Evolutionary conservation across 305 asterid species (phyloP).

Genomic region (Fraxinus sp.): DNA sequence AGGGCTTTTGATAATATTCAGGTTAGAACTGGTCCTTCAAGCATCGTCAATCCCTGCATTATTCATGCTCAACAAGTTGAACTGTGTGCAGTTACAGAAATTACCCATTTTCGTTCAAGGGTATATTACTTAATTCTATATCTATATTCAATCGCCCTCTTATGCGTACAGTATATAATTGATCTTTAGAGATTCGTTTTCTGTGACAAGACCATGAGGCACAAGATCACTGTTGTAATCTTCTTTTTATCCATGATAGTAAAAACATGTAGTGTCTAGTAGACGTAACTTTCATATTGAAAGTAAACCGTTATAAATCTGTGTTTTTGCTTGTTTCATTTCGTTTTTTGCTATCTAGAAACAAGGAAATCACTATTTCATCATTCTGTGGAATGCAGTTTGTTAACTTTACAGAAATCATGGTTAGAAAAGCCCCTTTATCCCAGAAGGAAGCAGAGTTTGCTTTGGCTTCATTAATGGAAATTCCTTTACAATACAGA

Average conservation of each 20-base stretch:
- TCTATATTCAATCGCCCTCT: background rate
- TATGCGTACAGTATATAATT: background rate
- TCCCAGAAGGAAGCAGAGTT: slow-evolving; percentile 44
- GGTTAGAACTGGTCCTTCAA: slow-evolving; percentile 22
- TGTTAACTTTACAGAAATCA: slow-evolving; percentile 60
- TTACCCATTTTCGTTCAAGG: too few relatives aligned
- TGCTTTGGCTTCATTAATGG: slow-evolving; percentile 53
- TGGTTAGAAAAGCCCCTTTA: slow-evolving; percentile 44
- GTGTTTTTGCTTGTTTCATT: background rate
- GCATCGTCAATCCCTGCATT: background rate
- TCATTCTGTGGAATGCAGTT: slow-evolving; percentile 37
- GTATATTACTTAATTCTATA: background rate
- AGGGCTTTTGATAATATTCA: slow-evolving; percentile 57
- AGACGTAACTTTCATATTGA: background rate
- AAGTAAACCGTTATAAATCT: background rate
- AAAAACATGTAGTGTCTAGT: background rate
- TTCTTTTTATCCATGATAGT: background rate
- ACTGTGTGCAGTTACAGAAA: background rate
- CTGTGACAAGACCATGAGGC: background rate
- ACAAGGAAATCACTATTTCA: background rate
- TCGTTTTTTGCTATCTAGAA: background rate
- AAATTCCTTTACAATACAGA: slow-evolving; percentile 50
- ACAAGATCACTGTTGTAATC: background rate
- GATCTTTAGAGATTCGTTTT: background rate
- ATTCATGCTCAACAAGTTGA: background rate